Evolutionary conservation across 139 green algal genomes (phyloP), one percentile per base, ranked within the genome.

Genomic region (Coelastrella sp.): DNA sequence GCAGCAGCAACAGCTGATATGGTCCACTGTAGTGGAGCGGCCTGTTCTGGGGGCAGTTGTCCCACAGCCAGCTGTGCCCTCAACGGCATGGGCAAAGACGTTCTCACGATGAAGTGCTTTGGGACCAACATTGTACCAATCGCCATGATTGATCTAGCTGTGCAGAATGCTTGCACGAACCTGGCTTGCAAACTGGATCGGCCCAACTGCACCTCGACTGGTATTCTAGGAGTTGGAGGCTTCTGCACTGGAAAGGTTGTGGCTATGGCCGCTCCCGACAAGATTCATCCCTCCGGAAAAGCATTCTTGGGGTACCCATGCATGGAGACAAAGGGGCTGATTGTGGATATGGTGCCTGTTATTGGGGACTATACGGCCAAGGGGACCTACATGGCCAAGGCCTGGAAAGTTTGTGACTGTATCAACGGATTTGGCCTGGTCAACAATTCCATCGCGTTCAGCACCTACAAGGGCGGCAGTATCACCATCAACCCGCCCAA

Each of bases 331-430:
- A 70, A 59, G 20, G 84, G 84, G 5, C 61, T 72, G 3, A 58
- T 88, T 27, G n/a, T 66, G 61, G 68, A 80, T 7, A 76, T 88
- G 84, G 35, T 88, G 19, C 84, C 84, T 7, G 6, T 65, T 8
- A 49, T 86, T 25, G 84, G 84, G 4, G 84, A 88, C 35, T 88
- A 88, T 49, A 70, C 66, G 15, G 84, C 68, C 1, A 56, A 24
- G 9, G 84, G 84, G 11, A 60, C 22, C 8, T 88, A 88, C 66
- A 68, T 88, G 9, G 66, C 84, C 68, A 88, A 88, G 68, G 84
- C 84, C 8, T 88, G 84, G 84, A 88, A 81, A 68, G 84, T 88
- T 49, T 88, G 84, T 57, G 84, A 88, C 84, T 88, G 84, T 35
- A 88, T 88, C 56, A 80, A 75, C 20, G 84, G 84, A 0, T 22